Evolutionary conservation across 2,329 filamentous ascomycete genomes (phyloP).

Genomic region (Botrytis deweyae): DNA sequence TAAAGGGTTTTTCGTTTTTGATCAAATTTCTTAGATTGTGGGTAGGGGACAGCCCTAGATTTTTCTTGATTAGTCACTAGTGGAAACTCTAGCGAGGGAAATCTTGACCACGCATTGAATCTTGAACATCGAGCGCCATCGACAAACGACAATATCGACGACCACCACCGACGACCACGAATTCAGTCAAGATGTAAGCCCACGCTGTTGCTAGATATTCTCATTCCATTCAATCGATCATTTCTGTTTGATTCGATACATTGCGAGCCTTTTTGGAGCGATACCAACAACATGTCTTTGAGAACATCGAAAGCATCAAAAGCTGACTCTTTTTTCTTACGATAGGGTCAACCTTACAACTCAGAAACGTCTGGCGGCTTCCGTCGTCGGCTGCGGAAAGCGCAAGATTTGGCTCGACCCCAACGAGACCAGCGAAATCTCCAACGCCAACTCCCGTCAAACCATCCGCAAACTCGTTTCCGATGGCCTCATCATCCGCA

Average conservation of each 20-base stretch:
- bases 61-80: constrained; percentile 3
- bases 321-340: constrained; percentile 37
- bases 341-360: constrained; percentile 98
- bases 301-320: constrained; percentile 23
- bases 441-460: constrained; percentile 99
- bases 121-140: constrained; percentile 17
- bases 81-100: constrained; percentile 2
- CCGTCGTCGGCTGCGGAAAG: constrained; percentile 98
- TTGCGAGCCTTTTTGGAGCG: background rate
- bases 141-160: constrained; percentile 36
- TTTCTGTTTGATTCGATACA: background rate
- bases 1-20: background rate
- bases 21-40: background rate
- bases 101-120: constrained; percentile 2
- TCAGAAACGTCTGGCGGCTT: constrained; percentile 99
- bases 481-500: constrained; percentile 99
- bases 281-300: constrained; percentile 14
- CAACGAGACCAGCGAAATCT: constrained; percentile 98
- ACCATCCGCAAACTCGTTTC: constrained; percentile 99
- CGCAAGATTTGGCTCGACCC: constrained; percentile 99
- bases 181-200: constrained; percentile 39
- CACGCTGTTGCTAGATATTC: constrained; percentile 19
- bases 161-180: constrained; percentile 38
- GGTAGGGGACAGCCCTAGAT: constrained; percentile 1
- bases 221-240: constrained; percentile 19